phyloP scores from a whole-genome alignment of 805 yeast genomes.

The Starmerella gropengiesseri region DNA sequence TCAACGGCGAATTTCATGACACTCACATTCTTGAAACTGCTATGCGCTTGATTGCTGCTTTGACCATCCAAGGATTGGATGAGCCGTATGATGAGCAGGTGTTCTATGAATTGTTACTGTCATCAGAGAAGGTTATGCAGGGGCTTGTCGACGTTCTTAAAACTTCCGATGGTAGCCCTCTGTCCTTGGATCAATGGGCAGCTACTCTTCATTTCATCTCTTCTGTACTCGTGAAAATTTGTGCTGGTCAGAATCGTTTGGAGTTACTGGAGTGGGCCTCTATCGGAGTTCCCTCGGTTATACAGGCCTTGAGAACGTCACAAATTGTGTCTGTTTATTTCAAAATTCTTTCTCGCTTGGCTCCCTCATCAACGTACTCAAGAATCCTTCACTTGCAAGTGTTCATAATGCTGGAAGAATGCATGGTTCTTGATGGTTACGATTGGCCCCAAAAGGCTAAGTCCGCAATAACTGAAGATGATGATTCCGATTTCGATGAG shows the following conservation, averaged over 20 bases:
- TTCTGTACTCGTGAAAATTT: no score
- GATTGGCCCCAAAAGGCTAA: constrained; percentile 1
- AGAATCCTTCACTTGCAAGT: background rate
- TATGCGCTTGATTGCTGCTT: background rate
- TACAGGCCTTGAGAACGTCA: background rate
- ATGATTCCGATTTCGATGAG: constrained; percentile 6
- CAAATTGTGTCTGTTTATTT: background rate
- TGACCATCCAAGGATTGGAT: background rate
- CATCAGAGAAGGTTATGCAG: background rate
- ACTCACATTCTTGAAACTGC: background rate
- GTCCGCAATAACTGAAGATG: background rate
- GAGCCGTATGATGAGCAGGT: background rate
- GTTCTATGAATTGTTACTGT: background rate
- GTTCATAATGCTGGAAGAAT: background rate
- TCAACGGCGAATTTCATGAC: background rate
- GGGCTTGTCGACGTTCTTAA: background rate
- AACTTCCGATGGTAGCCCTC: background rate
- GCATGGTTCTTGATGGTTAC: background rate
- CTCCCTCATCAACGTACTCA: background rate
- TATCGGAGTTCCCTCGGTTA: no score
- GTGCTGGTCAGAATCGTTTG: no score
- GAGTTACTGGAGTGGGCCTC: no score
- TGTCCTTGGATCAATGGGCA: no score
- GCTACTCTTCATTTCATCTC: no score
- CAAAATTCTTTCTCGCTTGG: background rate